Evolutionary conservation across 768 basidiomycete genomes (phyloP).

Genomic region (Boletus sp.): DNA sequence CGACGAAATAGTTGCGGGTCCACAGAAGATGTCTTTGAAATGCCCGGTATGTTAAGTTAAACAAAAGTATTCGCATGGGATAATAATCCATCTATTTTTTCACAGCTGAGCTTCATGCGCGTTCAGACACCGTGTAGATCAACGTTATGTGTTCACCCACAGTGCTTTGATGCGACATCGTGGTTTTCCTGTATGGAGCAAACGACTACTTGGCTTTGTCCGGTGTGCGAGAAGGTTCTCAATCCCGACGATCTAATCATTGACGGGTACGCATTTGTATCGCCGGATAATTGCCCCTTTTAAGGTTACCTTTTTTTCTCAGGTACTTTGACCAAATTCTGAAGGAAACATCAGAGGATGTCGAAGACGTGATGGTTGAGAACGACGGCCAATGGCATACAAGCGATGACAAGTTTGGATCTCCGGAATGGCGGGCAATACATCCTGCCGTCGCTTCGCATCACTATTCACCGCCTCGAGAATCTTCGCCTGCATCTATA

Average conservation of each 20-base stretch:
- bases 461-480: slow-evolving; percentile 29
- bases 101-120: slow-evolving; percentile 80
- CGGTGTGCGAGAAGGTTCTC: slow-evolving; percentile 83
- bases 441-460: slow-evolving; percentile 40
- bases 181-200: slow-evolving; percentile 97
- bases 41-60: slow-evolving; percentile 70
- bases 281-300: not conserved
- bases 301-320: not conserved
- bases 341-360: slow-evolving; percentile 67
- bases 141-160: slow-evolving; percentile 80
- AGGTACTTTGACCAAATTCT: slow-evolving; percentile 91
- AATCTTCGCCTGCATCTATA: slow-evolving; percentile 27
- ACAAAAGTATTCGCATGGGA: not conserved
- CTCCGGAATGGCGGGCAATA: slow-evolving; percentile 61
- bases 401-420: slow-evolving; percentile 80
- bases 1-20: slow-evolving; percentile 89
- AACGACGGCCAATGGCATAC: slow-evolving; percentile 97
- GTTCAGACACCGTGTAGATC: slow-evolving; percentile 86
- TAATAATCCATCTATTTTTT: slow-evolving; percentile 1
- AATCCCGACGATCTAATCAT: slow-evolving; percentile 81
- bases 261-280: slow-evolving; percentile 67
- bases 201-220: slow-evolving; percentile 95
- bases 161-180: slow-evolving; percentile 93
- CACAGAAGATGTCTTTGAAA: slow-evolving; percentile 87
- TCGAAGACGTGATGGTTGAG: slow-evolving; percentile 93